Evolutionary conservation across 768 basidiomycete genomes (phyloP).

Genomic region (Tylopilus rubrobrunneus): DNA sequence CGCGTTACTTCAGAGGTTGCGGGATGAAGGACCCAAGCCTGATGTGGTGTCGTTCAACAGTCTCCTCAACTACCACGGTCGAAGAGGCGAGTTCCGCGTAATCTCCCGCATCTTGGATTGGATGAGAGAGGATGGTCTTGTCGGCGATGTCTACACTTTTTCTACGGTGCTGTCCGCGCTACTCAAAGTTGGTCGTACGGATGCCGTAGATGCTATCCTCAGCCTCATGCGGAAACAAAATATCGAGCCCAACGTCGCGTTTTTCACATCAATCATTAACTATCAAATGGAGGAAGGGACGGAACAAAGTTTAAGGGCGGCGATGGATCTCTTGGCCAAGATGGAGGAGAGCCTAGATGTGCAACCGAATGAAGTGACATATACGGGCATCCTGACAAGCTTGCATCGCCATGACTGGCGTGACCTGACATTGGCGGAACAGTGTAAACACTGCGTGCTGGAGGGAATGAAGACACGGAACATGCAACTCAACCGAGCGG

Average conservation of each 20-base stretch:
- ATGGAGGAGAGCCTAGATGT: slow-evolving; percentile 63
- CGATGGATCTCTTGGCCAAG: slow-evolving; percentile 62
- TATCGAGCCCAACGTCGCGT: slow-evolving; percentile 68
- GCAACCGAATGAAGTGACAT: slow-evolving; percentile 75
- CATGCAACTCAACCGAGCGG: slow-evolving; percentile 54
- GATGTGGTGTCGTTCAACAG: slow-evolving; percentile 81
- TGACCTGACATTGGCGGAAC: slow-evolving; percentile 39
- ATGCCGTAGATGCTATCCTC: slow-evolving; percentile 63
- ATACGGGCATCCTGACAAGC: slow-evolving; percentile 73
- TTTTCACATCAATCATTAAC: slow-evolving; percentile 78
- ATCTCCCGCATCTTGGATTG: slow-evolving; percentile 55
- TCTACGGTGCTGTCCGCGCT: slow-evolving; percentile 81
- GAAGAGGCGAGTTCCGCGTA: slow-evolving; percentile 56
- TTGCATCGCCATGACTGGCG: slow-evolving; percentile 60
- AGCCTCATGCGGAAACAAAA: slow-evolving; percentile 74
- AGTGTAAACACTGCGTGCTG: slow-evolving; percentile 48
- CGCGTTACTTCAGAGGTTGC: slow-evolving; percentile 43
- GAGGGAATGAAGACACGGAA: slow-evolving; percentile 54
- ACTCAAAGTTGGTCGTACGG: slow-evolving; percentile 60
- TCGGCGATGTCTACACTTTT: slow-evolving; percentile 81
- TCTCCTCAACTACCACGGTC: slow-evolving; percentile 64
- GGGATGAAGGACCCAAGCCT: slow-evolving; percentile 51
- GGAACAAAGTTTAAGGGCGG: slow-evolving; percentile 52
- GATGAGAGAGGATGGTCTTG: slow-evolving; percentile 51
- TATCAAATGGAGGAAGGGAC: slow-evolving; percentile 59